Conservation (phyloP, 1,284 basidiomycete species). For the Trichosporon faecale region DNA sequence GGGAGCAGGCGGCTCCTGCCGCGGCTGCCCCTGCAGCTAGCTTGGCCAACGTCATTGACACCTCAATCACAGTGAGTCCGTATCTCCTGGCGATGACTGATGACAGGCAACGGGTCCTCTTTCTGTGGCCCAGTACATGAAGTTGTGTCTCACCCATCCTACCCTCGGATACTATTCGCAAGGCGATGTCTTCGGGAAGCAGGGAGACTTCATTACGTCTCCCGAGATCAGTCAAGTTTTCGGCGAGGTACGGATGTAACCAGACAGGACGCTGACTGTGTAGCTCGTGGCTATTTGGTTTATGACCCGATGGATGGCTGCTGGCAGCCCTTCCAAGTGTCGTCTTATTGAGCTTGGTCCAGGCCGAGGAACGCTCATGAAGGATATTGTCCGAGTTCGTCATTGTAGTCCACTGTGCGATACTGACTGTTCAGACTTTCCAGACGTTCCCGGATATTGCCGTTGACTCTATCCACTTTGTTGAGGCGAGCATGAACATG, state of each 20-base stretch:
- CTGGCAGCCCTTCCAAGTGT: slow-evolving; percentile 59
- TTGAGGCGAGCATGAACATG: slow-evolving; percentile 74
- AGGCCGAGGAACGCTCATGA: slow-evolving; percentile 86
- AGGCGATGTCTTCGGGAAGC: slow-evolving; percentile 73
- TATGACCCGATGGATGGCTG: slow-evolving; percentile 69
- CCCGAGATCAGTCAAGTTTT: slow-evolving; percentile 97
- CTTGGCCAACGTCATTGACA: slow-evolving; percentile 21
- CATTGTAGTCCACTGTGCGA: rapidly evolving
- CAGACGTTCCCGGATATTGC: slow-evolving; percentile 32
- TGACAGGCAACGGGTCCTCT: slow-evolving; percentile 80
- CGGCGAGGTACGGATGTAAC: slow-evolving; percentile 70
- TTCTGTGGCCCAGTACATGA: slow-evolving; percentile 81
- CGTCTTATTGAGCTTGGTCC: slow-evolving; percentile 90
- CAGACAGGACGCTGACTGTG: not conserved
- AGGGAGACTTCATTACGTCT: slow-evolving; percentile 93
- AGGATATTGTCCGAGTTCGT: slow-evolving; percentile 80
- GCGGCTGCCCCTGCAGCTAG: slow-evolving; percentile 52
- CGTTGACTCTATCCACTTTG: slow-evolving; percentile 65
- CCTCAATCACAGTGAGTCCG: slow-evolving; percentile 13
- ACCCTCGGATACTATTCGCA: slow-evolving; percentile 83
- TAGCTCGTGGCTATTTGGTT: slow-evolving; percentile 86
- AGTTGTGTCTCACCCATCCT: slow-evolving; percentile 80
- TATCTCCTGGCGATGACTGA: not conserved
- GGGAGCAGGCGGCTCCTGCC: slow-evolving; percentile 60
- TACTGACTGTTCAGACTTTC: slow-evolving; percentile 35